Conservation (phyloP, 805 yeast genomes). For the Saccharomycopsis sp. region DNA sequence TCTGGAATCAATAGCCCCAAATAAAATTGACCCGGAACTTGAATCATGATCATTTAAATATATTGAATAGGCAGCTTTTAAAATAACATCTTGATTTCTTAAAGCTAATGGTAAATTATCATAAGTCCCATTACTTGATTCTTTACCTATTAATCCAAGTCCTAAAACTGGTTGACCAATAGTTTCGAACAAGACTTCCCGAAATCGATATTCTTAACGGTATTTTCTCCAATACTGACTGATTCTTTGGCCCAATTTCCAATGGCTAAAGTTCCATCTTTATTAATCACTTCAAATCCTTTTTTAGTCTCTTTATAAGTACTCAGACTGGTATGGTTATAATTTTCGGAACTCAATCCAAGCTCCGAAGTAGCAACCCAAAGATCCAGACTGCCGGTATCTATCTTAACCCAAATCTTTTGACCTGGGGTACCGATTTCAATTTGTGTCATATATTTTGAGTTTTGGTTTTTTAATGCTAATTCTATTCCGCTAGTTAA, state of each 20-base stretch:
- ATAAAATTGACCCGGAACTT: constrained; percentile 42
- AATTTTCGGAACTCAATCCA: neutral
- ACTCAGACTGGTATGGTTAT: constrained; percentile 25
- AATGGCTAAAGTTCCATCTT: constrained; percentile 38
- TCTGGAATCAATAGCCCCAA: constrained; percentile 63
- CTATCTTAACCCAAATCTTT: constrained; percentile 31
- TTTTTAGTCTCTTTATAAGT: constrained; percentile 26
- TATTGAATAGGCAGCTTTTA: constrained; percentile 49
- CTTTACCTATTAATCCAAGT: constrained; percentile 64
- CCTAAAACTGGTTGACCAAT: constrained; percentile 8
- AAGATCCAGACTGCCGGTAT: constrained; percentile 40
- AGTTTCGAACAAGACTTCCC: constrained; percentile 17
- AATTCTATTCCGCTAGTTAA: no score
- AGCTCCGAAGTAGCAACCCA: constrained; percentile 28
- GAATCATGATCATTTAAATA: constrained; percentile 39
- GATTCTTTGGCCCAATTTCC: constrained; percentile 33
- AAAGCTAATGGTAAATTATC: constrained; percentile 57
- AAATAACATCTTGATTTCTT: constrained; percentile 46
- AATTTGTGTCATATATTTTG: constrained; percentile 7
- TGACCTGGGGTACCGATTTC: constrained; percentile 23
- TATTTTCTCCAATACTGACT: constrained; percentile 17
- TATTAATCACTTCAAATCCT: constrained; percentile 32
- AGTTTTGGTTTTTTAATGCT: neutral
- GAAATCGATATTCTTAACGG: constrained; percentile 11
- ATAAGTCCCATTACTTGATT: constrained; percentile 33